Conservation (phyloP, 768 basidiomycete species). For the Russula sp. region DNA sequence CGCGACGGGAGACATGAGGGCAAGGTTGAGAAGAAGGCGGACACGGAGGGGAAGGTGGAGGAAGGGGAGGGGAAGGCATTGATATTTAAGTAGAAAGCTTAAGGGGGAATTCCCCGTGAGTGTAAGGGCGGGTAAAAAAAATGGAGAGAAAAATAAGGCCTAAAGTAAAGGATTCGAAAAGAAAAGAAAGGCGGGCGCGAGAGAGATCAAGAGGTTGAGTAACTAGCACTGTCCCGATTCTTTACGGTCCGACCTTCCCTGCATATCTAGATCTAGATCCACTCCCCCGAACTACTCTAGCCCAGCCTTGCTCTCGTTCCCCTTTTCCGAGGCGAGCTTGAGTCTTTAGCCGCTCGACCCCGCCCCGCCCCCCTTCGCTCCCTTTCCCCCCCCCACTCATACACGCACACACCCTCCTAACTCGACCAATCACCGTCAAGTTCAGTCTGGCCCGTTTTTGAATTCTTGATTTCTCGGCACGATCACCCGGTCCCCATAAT, state of each 20-base stretch:
- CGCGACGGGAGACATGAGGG: conserved; percentile 40
- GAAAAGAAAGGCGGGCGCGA: background rate
- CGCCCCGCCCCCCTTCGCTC: background rate
- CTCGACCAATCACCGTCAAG: background rate
- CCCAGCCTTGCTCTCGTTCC: background rate
- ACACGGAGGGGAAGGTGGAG: conserved; percentile 18
- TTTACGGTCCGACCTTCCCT: conserved; percentile 16
- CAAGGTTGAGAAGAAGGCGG: conserved; percentile 10
- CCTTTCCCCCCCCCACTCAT: background rate
- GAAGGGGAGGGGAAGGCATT: conserved; percentile 20
- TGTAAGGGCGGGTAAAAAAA: conserved; percentile 5
- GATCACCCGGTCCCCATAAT: conserved; percentile 9
- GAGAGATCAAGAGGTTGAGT: background rate
- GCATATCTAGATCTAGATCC: conserved; percentile 8
- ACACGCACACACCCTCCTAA: background rate
- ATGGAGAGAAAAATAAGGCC: background rate
- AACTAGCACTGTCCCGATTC: background rate
- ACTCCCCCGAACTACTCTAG: background rate
- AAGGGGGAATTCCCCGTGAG: conserved; percentile 33
- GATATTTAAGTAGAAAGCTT: conserved; percentile 25
- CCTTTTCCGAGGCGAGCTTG: conserved; percentile 3
- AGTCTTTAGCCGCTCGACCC: conserved; percentile 5
- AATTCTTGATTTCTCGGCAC: conserved; percentile 5
- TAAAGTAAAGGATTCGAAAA: conserved; percentile 9
- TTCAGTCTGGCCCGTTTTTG: background rate